These are phyloP conservation scores for Suillus placidus DNA, from an alignment of 768 basidiomycete genomes.

Conservation along the genomic window DNA sequence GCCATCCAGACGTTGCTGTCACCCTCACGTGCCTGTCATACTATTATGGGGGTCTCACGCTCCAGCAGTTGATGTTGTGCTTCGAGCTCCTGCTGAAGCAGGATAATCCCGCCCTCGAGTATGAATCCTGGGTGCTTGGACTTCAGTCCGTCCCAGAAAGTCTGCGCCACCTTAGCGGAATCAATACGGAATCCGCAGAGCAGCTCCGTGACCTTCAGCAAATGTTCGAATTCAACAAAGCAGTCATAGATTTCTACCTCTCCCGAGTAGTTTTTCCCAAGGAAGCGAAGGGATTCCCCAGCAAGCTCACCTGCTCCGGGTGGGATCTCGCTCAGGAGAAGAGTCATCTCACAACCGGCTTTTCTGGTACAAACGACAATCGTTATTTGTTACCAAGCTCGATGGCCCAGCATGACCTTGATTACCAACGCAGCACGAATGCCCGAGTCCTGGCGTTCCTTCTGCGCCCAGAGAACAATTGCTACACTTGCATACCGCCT, in stretches of 20 bases:
- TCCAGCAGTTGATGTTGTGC: constrained; percentile 30
- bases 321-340: constrained; percentile 41
- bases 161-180: constrained; percentile 18
- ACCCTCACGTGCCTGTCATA: constrained; percentile 40
- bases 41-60: constrained; percentile 38
- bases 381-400: constrained; percentile 41
- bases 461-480: constrained; percentile 26
- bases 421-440: constrained; percentile 44
- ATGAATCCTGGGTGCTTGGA: constrained; percentile 33
- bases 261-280: constrained; percentile 42
- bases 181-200: constrained; percentile 34
- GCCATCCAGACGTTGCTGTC: constrained; percentile 40
- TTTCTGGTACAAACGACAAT: constrained; percentile 44
- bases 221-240: constrained; percentile 29
- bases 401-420: constrained; percentile 33
- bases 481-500: constrained; percentile 21
- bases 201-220: constrained; percentile 32
- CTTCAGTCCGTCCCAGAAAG: constrained; percentile 21
- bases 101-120: constrained; percentile 37
- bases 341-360: constrained; percentile 26
- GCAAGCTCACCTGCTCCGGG: constrained; percentile 36
- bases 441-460: constrained; percentile 41
- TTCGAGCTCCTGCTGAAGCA: constrained; percentile 32
- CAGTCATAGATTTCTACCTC: constrained; percentile 40
- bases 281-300: constrained; percentile 39